A percentile compares a stretch with the other conserved stretches of the same genome.
phyloP scores from a whole-genome alignment of 306 rosid genomes.

The Cicer yamashitae region DNA sequence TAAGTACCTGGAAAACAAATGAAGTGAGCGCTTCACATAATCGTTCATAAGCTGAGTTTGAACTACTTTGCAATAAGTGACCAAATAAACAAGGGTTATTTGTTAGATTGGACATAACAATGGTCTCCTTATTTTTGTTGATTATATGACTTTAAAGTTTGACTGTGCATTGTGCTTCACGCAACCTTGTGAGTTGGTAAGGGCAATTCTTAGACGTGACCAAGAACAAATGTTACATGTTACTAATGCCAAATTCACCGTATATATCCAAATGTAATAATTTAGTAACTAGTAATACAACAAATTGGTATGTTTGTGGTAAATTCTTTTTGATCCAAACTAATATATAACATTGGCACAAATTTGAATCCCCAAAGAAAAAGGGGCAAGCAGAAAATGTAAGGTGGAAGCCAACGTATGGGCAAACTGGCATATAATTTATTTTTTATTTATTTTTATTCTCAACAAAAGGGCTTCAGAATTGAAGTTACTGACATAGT shows the following conservation, averaged over 20 bases:
- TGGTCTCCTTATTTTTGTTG: background rate
- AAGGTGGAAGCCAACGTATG: background rate
- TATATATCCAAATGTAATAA: no score
- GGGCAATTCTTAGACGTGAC: background rate
- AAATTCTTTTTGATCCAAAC: background rate
- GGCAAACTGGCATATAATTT: background rate
- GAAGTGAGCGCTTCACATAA: slow-evolving; percentile 9
- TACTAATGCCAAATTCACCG: background rate
- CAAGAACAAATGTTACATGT: slow-evolving; percentile 8
- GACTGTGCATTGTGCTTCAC: slow-evolving; percentile 17
- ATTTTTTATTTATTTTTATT: background rate
- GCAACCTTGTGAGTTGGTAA: slow-evolving; percentile 5
- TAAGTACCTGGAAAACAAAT: background rate
- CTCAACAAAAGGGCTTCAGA: background rate
- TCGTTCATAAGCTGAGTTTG: slow-evolving; percentile 26
- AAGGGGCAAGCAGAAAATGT: background rate
- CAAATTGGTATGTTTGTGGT: background rate
- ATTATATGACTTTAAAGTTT: slow-evolving; percentile 1
- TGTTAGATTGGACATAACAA: no score
- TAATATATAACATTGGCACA: slow-evolving; percentile 10
- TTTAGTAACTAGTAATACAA: background rate
- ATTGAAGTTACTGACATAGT: slow-evolving; percentile 37
- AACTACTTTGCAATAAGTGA: slow-evolving; percentile 10
- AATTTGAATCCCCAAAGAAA: slow-evolving; percentile 25
- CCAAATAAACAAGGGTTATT: background rate